Percentiles rank a stretch among this genome's conserved stretches.
phyloP scores from a whole-genome alignment of 2,329 filamentous ascomycete genomes.

The Rasamsonia emersonii region DNA sequence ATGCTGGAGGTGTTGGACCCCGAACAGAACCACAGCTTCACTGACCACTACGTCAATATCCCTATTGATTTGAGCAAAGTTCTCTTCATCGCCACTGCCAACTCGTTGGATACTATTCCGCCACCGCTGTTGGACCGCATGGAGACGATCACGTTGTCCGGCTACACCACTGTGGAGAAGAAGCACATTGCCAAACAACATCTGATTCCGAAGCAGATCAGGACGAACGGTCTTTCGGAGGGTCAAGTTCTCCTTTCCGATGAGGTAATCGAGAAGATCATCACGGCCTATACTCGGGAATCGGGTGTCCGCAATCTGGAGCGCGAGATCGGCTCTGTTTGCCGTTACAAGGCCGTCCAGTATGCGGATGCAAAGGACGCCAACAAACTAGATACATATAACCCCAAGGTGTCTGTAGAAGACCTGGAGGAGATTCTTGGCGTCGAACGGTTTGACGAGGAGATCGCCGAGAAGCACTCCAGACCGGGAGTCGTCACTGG shows the following conservation, averaged over 20 bases:
- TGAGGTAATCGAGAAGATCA: conserved; percentile 87
- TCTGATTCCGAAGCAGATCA: conserved; percentile 92
- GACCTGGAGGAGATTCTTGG: conserved; percentile 88
- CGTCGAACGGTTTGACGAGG: conserved; percentile 88
- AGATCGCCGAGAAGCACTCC: conserved; percentile 76
- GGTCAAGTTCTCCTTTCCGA: conserved; percentile 69
- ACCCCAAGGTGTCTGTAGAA: conserved; percentile 60
- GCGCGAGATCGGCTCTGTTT: conserved; percentile 89
- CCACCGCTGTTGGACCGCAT: conserved; percentile 90
- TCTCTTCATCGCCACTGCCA: conserved; percentile 94
- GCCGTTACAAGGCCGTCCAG: conserved; percentile 89
- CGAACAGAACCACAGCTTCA: conserved; percentile 92
- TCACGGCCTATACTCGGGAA: conserved; percentile 92
- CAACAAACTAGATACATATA: conserved; percentile 60
- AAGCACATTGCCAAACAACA: conserved; percentile 87
- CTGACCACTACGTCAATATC: conserved; percentile 92
- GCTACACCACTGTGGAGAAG: conserved; percentile 96
- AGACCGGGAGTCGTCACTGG: conserved; percentile 91
- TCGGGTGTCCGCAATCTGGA: conserved; percentile 93
- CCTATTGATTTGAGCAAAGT: conserved; percentile 95
- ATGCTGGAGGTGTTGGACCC: conserved; percentile 98
- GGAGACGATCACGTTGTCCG: conserved; percentile 88
- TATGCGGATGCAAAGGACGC: conserved; percentile 83
- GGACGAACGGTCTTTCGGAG: conserved; percentile 71
- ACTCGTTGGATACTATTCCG: conserved; percentile 88